Evolutionary conservation across 371 early-diverging fungal genomes (phyloP), one percentile per base, ranked within the genome.

Genomic region (Rhizomucor miehei): DNA sequence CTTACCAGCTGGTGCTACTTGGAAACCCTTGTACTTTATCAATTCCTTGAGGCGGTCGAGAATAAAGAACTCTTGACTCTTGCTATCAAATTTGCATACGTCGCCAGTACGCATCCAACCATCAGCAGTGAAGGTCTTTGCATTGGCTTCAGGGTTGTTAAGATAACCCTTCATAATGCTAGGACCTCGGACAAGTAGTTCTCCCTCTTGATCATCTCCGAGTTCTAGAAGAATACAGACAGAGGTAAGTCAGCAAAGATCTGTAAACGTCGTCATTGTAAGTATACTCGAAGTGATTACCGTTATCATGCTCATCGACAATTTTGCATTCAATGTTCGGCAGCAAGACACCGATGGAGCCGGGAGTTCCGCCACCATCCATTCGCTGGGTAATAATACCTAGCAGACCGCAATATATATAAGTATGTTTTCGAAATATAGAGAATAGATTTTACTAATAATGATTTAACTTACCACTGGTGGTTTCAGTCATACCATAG

Each of bases 81-180:
- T 55, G 23, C 62, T 57, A 48, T 86, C 84, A 14, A 81, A 75
- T 23, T 79, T 79, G 20, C 58, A 94, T 43, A 94, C 71, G 59
- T 96, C 97, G 19, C 93, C 95, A 0, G 91, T 92, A 53, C 84
- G 87, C 62, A 93, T 73, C 77, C 86, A 95, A 11, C 90, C 91
- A 45, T 81, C 79, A 8, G 54, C 43, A 51, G 81, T 84, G 43
- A 95, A 85, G 1, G 86, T 79, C 9, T 69, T 73, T 13, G 65
- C 72, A 4, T 90, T 93, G 1, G 90, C 92, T 54, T 84, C 73
- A 0, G 59, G 53, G 52, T 88, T 83, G 51, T 88, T 84, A 19
- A 82, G 65, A 56, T 91, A 90, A 0, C 90, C 91, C 21, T 53
- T 52, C 65, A 65, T 65, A 16, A 57, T 29, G 20, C 35, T 52